Evolutionary conservation across 1,284 basidiomycete genomes (phyloP).

Genomic region (Gymnopus androsaceus): DNA sequence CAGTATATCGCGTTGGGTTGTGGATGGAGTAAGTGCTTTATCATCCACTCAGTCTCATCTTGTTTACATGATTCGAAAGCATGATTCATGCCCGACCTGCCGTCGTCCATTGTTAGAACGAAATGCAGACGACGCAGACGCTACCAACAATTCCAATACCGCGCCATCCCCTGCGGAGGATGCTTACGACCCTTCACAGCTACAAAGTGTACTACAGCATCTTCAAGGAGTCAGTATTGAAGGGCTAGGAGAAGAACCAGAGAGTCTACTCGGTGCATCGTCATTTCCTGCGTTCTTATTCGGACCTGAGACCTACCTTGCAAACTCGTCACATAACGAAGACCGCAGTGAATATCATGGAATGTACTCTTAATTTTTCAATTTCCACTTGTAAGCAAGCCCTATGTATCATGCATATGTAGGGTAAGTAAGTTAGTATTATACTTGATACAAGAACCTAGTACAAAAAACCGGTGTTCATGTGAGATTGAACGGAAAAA

Average conservation of each 20-base stretch:
- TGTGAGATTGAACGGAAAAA: too few species aligned
- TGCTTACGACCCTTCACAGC: constrained; percentile 11
- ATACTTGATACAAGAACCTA: too few species aligned
- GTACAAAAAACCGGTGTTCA: too few species aligned
- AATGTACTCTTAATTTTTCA: constrained; percentile 52
- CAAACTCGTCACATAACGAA: constrained; percentile 16
- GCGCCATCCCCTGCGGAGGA: not conserved
- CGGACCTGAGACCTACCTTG: not conserved
- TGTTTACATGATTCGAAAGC: constrained; percentile 34
- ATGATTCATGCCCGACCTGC: constrained; percentile 65
- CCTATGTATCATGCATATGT: too few species aligned
- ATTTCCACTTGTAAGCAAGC: too few species aligned
- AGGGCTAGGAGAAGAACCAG: not conserved
- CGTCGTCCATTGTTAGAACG: constrained; percentile 44
- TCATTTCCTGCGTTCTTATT: not conserved
- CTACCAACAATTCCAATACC: not conserved
- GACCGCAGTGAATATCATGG: constrained; percentile 39
- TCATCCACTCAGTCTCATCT: not conserved
- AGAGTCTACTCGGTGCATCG: not conserved
- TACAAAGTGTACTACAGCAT: constrained; percentile 4
- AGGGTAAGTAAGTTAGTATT: too few species aligned
- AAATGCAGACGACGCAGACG: constrained; percentile 1
- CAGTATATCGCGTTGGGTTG: constrained; percentile 68
- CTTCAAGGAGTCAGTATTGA: not conserved
- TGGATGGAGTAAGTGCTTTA: constrained; percentile 50